A percentile compares a stretch with the other conserved stretches of the same genome.
Conservation (phyloP, 2,329 filamentous ascomycete species). For the Aspergillus pseudoterreus region DNA sequence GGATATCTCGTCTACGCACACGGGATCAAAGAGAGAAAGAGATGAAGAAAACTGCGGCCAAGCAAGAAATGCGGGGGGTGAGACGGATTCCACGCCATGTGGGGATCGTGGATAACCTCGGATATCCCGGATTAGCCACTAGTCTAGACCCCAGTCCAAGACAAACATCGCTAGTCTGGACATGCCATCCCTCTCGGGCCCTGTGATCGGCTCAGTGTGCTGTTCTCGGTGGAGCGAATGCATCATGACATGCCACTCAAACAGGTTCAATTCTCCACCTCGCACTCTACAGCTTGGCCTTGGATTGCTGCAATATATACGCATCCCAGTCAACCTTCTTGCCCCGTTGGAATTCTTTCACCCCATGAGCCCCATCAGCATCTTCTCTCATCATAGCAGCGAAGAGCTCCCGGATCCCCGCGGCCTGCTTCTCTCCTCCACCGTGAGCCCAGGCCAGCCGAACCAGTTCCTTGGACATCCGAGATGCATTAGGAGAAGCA, state of each 20-base stretch:
- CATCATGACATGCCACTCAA: too few species aligned
- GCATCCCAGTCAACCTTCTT: conserved; percentile 24
- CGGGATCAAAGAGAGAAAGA: neutral
- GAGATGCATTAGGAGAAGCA: conserved; percentile 27
- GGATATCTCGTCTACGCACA: too few species aligned
- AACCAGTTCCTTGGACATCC: conserved; percentile 34
- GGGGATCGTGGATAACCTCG: neutral
- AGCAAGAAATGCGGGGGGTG: neutral
- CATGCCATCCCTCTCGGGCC: too few species aligned
- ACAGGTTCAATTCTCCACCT: too few species aligned
- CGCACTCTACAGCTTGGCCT: conserved; percentile 2
- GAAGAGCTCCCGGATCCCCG: conserved; percentile 21
- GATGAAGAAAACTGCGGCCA: neutral
- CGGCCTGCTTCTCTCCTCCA: conserved; percentile 13
- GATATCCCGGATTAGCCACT: neutral
- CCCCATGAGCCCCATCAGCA: conserved; percentile 11
- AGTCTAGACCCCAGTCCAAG: too few species aligned
- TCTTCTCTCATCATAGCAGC: conserved; percentile 25
- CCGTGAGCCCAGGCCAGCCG: conserved; percentile 23
- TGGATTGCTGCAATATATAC: conserved; percentile 6
- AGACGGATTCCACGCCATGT: neutral
- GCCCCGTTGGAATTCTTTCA: conserved; percentile 21
- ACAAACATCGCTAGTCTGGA: too few species aligned
- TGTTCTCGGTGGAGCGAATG: too few species aligned
- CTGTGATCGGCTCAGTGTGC: too few species aligned